Evolutionary conservation across 2,329 filamentous ascomycete species (phyloP), one percentile per base, ranked within the genome.

Genomic region (Botrytis aclada): DNA sequence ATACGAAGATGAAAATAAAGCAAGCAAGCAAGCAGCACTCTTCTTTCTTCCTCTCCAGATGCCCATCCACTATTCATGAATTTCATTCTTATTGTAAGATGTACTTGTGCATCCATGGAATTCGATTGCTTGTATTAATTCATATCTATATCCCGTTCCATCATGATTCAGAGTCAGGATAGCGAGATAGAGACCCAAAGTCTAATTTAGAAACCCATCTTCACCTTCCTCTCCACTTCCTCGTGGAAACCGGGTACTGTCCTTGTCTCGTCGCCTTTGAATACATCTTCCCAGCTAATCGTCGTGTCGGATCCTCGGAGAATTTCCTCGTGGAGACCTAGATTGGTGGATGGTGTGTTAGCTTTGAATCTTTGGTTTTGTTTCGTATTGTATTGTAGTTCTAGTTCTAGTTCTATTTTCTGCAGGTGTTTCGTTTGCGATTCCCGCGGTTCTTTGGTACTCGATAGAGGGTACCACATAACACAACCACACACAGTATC

Each of bases 271-370:
- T 93, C 91, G 74, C 94, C 93, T 32, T 88, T 89, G 81, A 92
- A 98, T 32, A 99, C 90, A 85, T 98, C 96, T 87, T 99, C 96
- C 96, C 96, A 99, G 14, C 87, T 89, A 78, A 97, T 86, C 79
- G 88, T 91, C 41, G 88, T 84, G 82, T 98, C 96, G 80, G 90
- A 86, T 6, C 94, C 95, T 74, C 87, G 88, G 80, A 99, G 84
- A 76, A 99, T 94, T 82, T 98, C 95, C 85, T 94, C 93, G 84
- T 98, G 95, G 69, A 98, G 41, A 14, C 88, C 87, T 76, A 82
- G 77, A 39, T 25, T n/a, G 16, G 5, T 62, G 9, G 6, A 39
- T 62, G 7, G 22, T 60, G 22, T 60, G 56, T 62, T 62, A 62
- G 60, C 60, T 62, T 18, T 18, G 14, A 14, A 56, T 29, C 14